phyloP scores from a whole-genome alignment of 306 rosid genomes.

The Inga oerstediana region DNA sequence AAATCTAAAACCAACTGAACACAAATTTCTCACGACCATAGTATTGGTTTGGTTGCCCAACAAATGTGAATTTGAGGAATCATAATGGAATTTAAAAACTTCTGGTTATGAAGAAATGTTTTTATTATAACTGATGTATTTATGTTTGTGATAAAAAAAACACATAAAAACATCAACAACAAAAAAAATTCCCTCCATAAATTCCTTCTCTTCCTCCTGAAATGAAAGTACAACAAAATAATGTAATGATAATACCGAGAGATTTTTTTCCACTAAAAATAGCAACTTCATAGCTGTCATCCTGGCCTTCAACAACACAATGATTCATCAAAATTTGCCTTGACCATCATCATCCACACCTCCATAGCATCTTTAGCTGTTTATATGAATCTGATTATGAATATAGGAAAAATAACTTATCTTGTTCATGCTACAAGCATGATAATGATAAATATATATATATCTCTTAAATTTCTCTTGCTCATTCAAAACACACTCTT shows the following conservation, averaged over 20 bases:
- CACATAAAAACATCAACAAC: neutral
- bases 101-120: neutral
- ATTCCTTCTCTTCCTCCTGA: conserved; percentile 11
- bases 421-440: conserved; percentile 44
- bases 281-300: conserved; percentile 18
- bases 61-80: neutral
- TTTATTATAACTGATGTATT: neutral
- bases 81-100: neutral
- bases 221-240: conserved; percentile 13
- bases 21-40: conserved; percentile 9
- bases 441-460: conserved; percentile 17
- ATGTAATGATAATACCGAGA: neutral
- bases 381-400: conserved; percentile 27
- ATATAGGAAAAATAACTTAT: neutral
- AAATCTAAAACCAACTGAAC: neutral
- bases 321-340: conserved; percentile 43
- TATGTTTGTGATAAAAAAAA: neutral
- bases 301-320: conserved; percentile 2
- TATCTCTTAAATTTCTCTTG: conserved; percentile 32
- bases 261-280: neutral
- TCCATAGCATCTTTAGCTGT: conserved; percentile 36
- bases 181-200: conserved; percentile 2
- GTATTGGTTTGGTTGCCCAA: neutral
- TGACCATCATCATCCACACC: conserved; percentile 38
- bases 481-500: conserved; percentile 38